Evolutionary conservation across 345 rosid genomes (phyloP).

Genomic region (Atalantia buxifolia): DNA sequence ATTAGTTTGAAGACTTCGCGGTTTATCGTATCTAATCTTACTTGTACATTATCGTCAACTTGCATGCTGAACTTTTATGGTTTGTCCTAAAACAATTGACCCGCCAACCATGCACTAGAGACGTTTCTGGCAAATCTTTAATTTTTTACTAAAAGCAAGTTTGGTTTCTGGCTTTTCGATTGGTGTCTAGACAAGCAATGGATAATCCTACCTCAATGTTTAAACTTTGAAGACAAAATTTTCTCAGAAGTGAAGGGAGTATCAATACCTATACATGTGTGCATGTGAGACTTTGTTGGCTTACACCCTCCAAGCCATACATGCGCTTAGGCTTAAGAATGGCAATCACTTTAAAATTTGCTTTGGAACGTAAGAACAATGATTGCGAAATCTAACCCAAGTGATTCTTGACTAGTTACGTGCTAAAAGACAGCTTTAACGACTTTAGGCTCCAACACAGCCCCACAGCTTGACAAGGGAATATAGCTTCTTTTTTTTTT

Average conservation of each 20-base stretch:
- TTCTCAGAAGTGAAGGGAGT: not conserved
- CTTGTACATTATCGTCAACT: not conserved
- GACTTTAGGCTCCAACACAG: not conserved
- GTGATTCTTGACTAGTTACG: not conserved
- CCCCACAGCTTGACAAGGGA: not conserved
- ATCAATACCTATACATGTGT: not conserved
- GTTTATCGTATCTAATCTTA: not conserved
- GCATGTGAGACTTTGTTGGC: not conserved
- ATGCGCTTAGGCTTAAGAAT: not conserved
- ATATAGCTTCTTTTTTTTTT: too few species aligned
- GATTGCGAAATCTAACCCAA: not conserved
- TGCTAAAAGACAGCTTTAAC: not conserved
- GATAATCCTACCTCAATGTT: not conserved
- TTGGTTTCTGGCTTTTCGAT: not conserved
- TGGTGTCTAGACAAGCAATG: not conserved
- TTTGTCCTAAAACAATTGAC: conserved; percentile 2
- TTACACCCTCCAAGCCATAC: not conserved
- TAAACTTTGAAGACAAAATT: not conserved
- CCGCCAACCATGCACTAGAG: not conserved
- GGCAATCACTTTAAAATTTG: not conserved
- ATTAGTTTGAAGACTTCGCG: not conserved
- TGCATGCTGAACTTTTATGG: not conserved
- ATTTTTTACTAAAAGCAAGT: not conserved
- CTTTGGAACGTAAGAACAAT: not conserved
- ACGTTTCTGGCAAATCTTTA: not conserved